These are phyloP conservation scores for Acorus calamus DNA, from an alignment of 106 monocot species.

Conservation along the genomic window DNA sequence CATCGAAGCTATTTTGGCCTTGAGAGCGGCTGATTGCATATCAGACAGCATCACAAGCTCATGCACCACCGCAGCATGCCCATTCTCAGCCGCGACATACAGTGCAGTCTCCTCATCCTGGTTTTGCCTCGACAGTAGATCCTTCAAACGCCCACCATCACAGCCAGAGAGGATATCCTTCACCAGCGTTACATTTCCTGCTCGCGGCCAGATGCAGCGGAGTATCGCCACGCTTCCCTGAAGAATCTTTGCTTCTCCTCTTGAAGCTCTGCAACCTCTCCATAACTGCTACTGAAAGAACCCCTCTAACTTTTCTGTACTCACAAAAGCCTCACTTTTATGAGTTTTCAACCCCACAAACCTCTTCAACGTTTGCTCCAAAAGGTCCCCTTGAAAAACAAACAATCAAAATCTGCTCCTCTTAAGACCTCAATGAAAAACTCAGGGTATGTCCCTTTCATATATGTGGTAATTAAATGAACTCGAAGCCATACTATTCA, in stretches of 20 bases:
- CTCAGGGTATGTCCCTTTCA: too few species aligned
- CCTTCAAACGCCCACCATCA: conserved; percentile 18
- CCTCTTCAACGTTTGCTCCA: too few species aligned
- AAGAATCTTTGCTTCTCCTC: conserved; percentile 32
- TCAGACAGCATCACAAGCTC: conserved; percentile 56
- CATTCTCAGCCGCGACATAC: conserved; percentile 68
- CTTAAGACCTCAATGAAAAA: too few species aligned
- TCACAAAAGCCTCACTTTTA: too few species aligned
- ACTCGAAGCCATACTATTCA: too few species aligned
- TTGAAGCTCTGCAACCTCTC: conserved; percentile 20
- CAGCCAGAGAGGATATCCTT: conserved; percentile 32
- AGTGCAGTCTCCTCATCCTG: conserved; percentile 60
- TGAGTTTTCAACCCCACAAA: too few species aligned
- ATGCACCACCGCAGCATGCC: conserved; percentile 38
- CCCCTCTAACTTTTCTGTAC: too few species aligned
- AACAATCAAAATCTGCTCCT: too few species aligned
- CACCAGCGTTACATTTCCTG: conserved; percentile 30
- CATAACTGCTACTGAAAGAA: not conserved
- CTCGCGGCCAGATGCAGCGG: conserved; percentile 36
- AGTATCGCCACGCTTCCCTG: conserved; percentile 58
- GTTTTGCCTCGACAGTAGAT: conserved; percentile 38
- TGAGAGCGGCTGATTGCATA: conserved; percentile 45
- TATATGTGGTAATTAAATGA: too few species aligned
- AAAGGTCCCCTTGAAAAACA: too few species aligned
- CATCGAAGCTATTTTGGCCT: conserved; percentile 57